Evolutionary conservation across 2,329 filamentous ascomycete genomes (phyloP), one percentile per base, ranked within the genome.

Genomic region (Neocatenulostroma microsporum): DNA sequence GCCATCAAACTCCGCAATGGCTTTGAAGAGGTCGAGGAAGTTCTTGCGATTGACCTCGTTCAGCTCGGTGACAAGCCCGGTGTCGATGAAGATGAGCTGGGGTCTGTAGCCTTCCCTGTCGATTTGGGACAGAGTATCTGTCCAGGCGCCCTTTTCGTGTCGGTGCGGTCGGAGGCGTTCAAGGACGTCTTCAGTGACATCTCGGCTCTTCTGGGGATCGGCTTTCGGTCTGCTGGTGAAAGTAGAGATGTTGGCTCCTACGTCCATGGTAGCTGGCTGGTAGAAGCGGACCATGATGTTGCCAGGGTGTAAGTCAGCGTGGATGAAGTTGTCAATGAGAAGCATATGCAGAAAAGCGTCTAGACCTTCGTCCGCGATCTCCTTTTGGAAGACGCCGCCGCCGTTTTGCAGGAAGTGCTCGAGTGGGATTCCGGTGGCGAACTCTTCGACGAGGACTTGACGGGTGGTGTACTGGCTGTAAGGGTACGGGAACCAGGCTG

Each of bases 261-360:
- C 66, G 32, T 82, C 76, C 0, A 89, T 74, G 43, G 80, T 73
- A 11, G 79, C 77, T 0, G 88, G 79, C 53, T 89, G 80, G 63
- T 96, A 95, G 67, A 98, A 98, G 45, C 93, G 86, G 30, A 98
- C 89, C 88, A 98, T 96, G 63, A 98, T 96, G 60, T 98, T 98
- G 18, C 91, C 91, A 0, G 91, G 91, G 57, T 98, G 91, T 20
- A 98, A 67, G 57, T 98, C 91, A 4, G 91, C 89, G 56, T 98
- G 91, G 18, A 95, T 81, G 60, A 98, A 98, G 60, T 98, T 98
- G 61, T 98, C 91, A 25, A 98, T 81, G 10, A 98, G 72, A 12
- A 98, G 68, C 91, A 98, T 98, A 53, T 88, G 85, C 33, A 98
- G 66, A 62, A 98, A 98, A 3, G 89, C 88, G 58, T 98, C 88